Conservation (phyloP, 2,329 filamentous ascomycete genomes). For the Aspergillus caelatus region DNA sequence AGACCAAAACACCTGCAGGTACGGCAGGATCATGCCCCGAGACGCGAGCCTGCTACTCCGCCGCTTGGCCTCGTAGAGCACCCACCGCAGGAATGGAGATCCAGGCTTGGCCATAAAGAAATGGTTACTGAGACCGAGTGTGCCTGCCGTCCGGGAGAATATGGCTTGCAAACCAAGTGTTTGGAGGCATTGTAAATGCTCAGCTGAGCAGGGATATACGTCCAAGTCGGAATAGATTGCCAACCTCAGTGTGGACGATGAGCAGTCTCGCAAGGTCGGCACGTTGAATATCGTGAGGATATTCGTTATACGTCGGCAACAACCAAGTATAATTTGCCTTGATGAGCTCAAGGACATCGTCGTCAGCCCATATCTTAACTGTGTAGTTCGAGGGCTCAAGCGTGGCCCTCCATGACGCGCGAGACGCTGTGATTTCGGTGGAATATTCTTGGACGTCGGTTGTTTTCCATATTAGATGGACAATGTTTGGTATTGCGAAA, state of each 20-base stretch:
- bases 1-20: constrained; percentile 26
- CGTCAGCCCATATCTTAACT: constrained; percentile 24
- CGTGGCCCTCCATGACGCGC: no score
- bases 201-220: constrained; percentile 16
- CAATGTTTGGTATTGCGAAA: no score
- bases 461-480: no score
- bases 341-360: constrained; percentile 19
- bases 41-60: constrained; percentile 11
- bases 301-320: constrained; percentile 19
- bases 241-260: constrained; percentile 16
- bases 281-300: constrained; percentile 24
- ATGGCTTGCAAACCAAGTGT: constrained; percentile 17
- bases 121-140: constrained; percentile 22
- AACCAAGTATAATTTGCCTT: constrained; percentile 21
- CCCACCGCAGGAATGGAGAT: constrained; percentile 19
- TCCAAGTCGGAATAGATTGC: constrained; percentile 22
- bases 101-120: constrained; percentile 24
- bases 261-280: constrained; percentile 23
- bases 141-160: constrained; percentile 20
- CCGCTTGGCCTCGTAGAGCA: constrained; percentile 20
- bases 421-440: no score
- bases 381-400: constrained; percentile 12
- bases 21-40: constrained; percentile 16
- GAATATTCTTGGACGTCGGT: no score
- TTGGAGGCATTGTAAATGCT: constrained; percentile 20